These are phyloP conservation scores for Marsdenia floribunda DNA, from an alignment of 257 asterid genomes.

Conservation along the genomic window DNA sequence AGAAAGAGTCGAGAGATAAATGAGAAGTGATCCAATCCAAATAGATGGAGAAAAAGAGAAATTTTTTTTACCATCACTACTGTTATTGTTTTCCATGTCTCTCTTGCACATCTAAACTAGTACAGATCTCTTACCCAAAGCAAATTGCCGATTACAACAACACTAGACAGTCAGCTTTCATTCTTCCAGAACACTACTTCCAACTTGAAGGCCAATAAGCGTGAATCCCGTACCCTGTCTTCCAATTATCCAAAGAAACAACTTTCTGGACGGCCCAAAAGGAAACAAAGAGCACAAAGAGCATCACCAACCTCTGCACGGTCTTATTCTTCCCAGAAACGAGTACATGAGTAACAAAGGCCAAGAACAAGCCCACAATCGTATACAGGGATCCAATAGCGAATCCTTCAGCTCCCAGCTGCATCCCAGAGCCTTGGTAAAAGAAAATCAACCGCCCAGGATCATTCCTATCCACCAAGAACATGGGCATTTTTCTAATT, in stretches of 20 bases:
- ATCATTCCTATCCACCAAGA: conserved; percentile 63
- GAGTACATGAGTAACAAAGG: conserved; percentile 57
- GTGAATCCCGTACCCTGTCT: conserved; percentile 85
- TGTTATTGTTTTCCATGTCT: background rate
- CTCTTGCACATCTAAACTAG: conserved; percentile 6
- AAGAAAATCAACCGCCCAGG: conserved; percentile 64
- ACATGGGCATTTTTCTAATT: conserved; percentile 90
- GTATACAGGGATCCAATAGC: conserved; percentile 76
- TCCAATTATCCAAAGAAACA: conserved; percentile 84
- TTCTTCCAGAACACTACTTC: conserved; percentile 35
- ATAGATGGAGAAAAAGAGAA: background rate
- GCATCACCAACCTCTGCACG: conserved; percentile 48
- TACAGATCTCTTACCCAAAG: conserved; percentile 33
- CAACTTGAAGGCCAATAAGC: conserved; percentile 87
- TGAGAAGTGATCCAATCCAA: conserved; percentile 8
- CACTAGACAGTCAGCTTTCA: background rate
- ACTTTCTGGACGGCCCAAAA: conserved; percentile 76
- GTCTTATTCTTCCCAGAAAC: conserved; percentile 45
- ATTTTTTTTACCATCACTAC: background rate
- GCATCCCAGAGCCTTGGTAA: conserved; percentile 91
- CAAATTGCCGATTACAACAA: background rate
- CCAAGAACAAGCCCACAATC: conserved; percentile 73
- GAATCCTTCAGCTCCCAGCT: conserved; percentile 90
- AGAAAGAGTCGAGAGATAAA: background rate
- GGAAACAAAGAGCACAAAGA: conserved; percentile 33